These are phyloP conservation scores for Phaffomyces antillensis DNA, from an alignment of 805 yeast genomes.

Conservation along the genomic window DNA sequence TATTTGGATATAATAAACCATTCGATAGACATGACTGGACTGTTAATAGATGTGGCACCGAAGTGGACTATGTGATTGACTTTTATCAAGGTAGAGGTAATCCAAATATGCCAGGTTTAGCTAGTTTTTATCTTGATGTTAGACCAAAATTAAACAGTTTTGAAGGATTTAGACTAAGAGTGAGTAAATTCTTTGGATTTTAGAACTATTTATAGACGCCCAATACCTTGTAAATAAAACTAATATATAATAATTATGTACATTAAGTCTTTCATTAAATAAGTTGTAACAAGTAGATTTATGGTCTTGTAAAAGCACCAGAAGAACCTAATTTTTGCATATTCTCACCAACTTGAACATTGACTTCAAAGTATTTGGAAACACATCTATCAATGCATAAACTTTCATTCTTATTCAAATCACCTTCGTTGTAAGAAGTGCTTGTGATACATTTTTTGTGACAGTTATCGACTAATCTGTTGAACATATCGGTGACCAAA, in stretches of 20 bases:
- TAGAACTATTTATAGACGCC: conserved; percentile 9
- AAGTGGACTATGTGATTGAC: conserved; percentile 87
- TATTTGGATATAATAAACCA: conserved; percentile 69
- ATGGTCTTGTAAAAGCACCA: conserved; percentile 30
- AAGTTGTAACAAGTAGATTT: neutral
- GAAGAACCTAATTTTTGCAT: conserved; percentile 46
- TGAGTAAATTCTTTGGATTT: conserved; percentile 54
- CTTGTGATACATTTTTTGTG: conserved; percentile 75
- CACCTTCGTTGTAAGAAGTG: conserved; percentile 57
- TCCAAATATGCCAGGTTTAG: conserved; percentile 37
- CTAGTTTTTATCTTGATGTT: conserved; percentile 75
- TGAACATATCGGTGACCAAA: conserved; percentile 97
- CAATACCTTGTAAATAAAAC: conserved; percentile 1
- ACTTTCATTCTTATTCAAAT: conserved; percentile 71
- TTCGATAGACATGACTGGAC: conserved; percentile 97
- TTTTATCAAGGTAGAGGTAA: conserved; percentile 60
- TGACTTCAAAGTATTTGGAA: conserved; percentile 88
- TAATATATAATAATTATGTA: neutral
- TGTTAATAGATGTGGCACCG: conserved; percentile 74
- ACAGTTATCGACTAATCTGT: conserved; percentile 82
- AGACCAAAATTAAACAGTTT: conserved; percentile 80
- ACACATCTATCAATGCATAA: conserved; percentile 94
- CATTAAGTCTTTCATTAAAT: neutral
- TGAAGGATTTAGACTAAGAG: conserved; percentile 74
- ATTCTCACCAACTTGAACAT: conserved; percentile 87